A percentile compares a stretch with the other conserved stretches of the same genome.
Evolutionary conservation across 73 alveolate species (phyloP).

Genomic region (Breviolum minutum): DNA sequence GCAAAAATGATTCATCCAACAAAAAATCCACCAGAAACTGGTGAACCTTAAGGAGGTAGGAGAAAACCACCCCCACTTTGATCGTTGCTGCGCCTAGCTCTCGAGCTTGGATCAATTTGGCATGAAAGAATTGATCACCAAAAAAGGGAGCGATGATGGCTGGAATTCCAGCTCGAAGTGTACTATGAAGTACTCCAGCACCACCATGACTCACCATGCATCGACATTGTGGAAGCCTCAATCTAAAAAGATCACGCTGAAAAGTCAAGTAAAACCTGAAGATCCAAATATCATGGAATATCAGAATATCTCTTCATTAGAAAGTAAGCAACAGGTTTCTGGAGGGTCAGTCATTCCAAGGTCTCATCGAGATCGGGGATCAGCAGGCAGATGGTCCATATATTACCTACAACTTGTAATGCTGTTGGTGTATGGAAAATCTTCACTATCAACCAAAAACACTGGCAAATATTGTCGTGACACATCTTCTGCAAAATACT

Average conservation of each 20-base stretch:
- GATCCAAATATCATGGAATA: not conserved
- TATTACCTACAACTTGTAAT: no score
- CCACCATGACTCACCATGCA: constrained; percentile 36
- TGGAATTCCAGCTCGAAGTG: constrained; percentile 21
- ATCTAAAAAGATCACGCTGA: not conserved
- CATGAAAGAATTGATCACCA: not conserved
- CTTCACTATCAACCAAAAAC: no score
- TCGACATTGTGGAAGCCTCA: constrained; percentile 14
- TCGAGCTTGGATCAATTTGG: not conserved
- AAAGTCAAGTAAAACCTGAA: not conserved
- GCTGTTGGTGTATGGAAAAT: no score
- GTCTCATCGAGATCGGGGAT: not conserved
- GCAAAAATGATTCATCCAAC: no score
- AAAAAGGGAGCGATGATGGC: not conserved
- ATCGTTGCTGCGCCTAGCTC: not conserved
- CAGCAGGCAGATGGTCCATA: no score
- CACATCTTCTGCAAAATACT: no score
- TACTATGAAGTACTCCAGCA: constrained; percentile 18
- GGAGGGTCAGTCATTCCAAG: not conserved
- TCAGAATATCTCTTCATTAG: no score
- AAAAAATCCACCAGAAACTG: not conserved
- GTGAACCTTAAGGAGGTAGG: no score
- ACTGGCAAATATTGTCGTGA: no score
- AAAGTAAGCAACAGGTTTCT: not conserved
- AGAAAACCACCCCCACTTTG: not conserved